Base-by-base conservation (phyloP, 2,329 filamentous ascomycete species). In the Aspergillus piperis region DNA sequence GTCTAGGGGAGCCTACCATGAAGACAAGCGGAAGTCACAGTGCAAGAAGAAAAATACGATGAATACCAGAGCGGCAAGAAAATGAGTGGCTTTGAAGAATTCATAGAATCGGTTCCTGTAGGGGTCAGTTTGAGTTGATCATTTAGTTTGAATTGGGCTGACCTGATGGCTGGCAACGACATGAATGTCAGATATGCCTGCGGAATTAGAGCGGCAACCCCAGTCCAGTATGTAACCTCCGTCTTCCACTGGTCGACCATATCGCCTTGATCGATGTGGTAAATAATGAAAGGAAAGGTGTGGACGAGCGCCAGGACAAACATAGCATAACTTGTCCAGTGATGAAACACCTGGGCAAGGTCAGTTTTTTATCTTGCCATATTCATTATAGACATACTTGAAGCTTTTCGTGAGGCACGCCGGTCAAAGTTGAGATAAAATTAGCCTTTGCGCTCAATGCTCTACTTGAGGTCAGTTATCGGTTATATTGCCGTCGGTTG, bases 21-120 rank as follows among this genome's bases (percentile, higher is more conserved):
- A 85, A 1, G 81, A 79, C 11, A 87, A 74, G 0, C 75, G 78
- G 69, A 80, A 82, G 68, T 84, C 80, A 68, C 85, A 87, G 71
- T 88, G 85, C 54, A 86, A 77, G 72, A 88, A 87, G 71, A 88
- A 83, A 67, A 86, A 84, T 8, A 87, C 53, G 17, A 86, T 73
- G 64, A 87, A 88, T 1, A 85, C 65, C 3, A 83, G 63, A 0
- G 81, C 84, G 3, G 80, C 79, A 19, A 84, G 59, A 61, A 83
- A 80, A 66, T 88, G 85, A 0, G 82, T 81, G 3, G 77, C 77
- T 64, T 87, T 87, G 81, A 88, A 88, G 66, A 85, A 83, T 63
- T 88, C 85, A 68, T 88, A 87, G 64, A 75, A 82, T 0, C 80
- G 77, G 55, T 82, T 81, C 4, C 84, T 84, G 25, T 10, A 23